phyloP scores from a whole-genome alignment of 2,329 filamentous ascomycete species.

The Scytalidium lignicola region DNA sequence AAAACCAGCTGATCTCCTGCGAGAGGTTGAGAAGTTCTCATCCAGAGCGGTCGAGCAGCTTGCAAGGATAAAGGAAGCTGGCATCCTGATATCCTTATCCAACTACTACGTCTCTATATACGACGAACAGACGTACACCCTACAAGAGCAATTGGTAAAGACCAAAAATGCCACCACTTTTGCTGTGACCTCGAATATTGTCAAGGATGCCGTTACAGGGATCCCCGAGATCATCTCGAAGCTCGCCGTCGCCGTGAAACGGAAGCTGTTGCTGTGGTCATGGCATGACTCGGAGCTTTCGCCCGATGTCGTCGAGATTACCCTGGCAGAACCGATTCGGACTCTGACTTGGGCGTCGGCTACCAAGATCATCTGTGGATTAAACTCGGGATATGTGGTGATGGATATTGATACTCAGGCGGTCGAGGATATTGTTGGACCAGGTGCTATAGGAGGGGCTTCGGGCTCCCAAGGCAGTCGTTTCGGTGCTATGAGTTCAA shows the following conservation, averaged over 20 bases:
- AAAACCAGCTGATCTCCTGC: slow-evolving; percentile 74
- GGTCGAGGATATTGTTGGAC: slow-evolving; percentile 73
- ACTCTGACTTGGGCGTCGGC: slow-evolving; percentile 88
- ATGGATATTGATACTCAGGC: slow-evolving; percentile 75
- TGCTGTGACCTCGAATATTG: slow-evolving; percentile 86
- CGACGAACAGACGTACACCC: slow-evolving; percentile 78
- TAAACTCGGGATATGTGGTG: slow-evolving; percentile 87
- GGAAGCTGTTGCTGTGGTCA: slow-evolving; percentile 83
- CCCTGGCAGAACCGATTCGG: slow-evolving; percentile 76
- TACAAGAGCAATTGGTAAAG: slow-evolving; percentile 72
- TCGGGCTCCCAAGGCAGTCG: slow-evolving; percentile 49
- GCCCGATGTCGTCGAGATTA: slow-evolving; percentile 68
- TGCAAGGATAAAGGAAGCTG: slow-evolving; percentile 91
- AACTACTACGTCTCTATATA: slow-evolving; percentile 87
- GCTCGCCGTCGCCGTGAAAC: slow-evolving; percentile 87
- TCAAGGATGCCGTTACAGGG: slow-evolving; percentile 79
- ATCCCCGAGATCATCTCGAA: slow-evolving; percentile 91
- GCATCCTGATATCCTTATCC: slow-evolving; percentile 83
- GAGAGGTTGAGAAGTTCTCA: slow-evolving; percentile 93
- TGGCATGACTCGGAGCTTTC: slow-evolving; percentile 93
- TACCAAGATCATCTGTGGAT: slow-evolving; percentile 79
- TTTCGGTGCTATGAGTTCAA: slow-evolving; percentile 77
- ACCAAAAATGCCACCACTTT: slow-evolving; percentile 89
- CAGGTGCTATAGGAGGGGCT: slow-evolving; percentile 63
- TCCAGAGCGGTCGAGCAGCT: slow-evolving; percentile 86